Evolutionary conservation across 2,329 filamentous ascomycete species (phyloP).

Genomic region (Myotisia sp.): DNA sequence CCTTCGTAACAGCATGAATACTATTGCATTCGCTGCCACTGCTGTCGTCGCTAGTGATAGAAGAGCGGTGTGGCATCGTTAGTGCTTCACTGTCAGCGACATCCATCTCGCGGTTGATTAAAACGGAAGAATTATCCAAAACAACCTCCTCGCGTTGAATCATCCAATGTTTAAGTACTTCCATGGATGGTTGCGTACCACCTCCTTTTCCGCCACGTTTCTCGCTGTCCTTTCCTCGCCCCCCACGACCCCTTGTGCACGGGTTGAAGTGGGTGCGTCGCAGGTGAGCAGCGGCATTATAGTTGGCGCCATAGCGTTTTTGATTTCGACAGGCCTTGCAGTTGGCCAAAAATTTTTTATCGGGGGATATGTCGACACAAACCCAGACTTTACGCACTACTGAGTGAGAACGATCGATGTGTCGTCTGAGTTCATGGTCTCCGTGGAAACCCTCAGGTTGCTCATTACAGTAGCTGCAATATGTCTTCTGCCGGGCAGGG

Average conservation of each 20-base stretch:
- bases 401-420: slow-evolving; percentile 54
- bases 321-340: slow-evolving; percentile 68
- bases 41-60: slow-evolving; percentile 14
- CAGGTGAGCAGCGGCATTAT: slow-evolving; percentile 86
- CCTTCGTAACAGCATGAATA: not conserved
- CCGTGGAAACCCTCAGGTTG: slow-evolving; percentile 69
- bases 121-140: slow-evolving; percentile 20
- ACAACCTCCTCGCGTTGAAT: slow-evolving; percentile 40
- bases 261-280: slow-evolving; percentile 77
- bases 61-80: slow-evolving; percentile 5
- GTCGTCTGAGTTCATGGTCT: slow-evolving; percentile 64
- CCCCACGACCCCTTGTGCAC: slow-evolving; percentile 40
- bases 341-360: slow-evolving; percentile 54
- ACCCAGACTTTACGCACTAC: slow-evolving; percentile 46
- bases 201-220: slow-evolving; percentile 48
- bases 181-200: slow-evolving; percentile 48
- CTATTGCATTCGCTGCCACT: slow-evolving; percentile 5
- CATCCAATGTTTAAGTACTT: slow-evolving; percentile 48
- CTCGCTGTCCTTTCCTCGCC: slow-evolving; percentile 44
- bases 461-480: slow-evolving; percentile 55
- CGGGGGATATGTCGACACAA: slow-evolving; percentile 44
- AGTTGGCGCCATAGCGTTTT: slow-evolving; percentile 81
- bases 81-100: slow-evolving; percentile 2
- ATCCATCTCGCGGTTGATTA: slow-evolving; percentile 15
- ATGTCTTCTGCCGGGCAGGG: slow-evolving; percentile 56